Conservation (phyloP, 768 basidiomycete species). For the Suillus sp. region DNA sequence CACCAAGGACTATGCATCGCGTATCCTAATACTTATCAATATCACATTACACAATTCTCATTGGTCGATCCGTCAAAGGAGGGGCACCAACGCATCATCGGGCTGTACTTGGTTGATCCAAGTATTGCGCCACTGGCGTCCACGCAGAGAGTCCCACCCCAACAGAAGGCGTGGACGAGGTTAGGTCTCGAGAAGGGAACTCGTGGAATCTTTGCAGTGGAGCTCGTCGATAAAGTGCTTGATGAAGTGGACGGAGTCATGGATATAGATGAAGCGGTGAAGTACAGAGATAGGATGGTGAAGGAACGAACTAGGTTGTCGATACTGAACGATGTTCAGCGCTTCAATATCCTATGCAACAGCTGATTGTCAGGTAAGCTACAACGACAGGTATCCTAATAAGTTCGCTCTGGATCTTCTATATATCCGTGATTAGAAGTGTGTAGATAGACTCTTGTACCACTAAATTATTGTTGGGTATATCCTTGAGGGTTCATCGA, state of each 20-base stretch:
- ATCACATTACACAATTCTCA: constrained; percentile 40
- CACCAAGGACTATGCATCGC: constrained; percentile 41
- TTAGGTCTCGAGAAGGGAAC: constrained; percentile 33
- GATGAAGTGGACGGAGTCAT: constrained; percentile 42
- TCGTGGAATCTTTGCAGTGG: constrained; percentile 23
- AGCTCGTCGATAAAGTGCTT: constrained; percentile 46
- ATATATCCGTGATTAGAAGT: constrained; percentile 27
- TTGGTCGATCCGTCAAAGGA: constrained; percentile 42
- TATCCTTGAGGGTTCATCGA: constrained; percentile 88
- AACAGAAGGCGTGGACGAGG: constrained; percentile 49
- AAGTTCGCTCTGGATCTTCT: constrained; percentile 2
- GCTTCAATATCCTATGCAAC: constrained; percentile 55
- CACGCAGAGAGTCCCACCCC: constrained; percentile 49
- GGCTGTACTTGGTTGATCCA: constrained; percentile 53
- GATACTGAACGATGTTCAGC: constrained; percentile 42
- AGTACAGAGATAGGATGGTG: constrained; percentile 34
- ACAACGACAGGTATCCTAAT: constrained; percentile 5
- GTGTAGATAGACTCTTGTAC: constrained; percentile 16
- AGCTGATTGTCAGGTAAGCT: constrained; percentile 19
- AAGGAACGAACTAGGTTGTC: constrained; percentile 40
- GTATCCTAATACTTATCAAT: constrained; percentile 62
- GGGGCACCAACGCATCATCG: constrained; percentile 46
- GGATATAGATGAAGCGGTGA: constrained; percentile 39
- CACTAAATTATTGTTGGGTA: constrained; percentile 29
- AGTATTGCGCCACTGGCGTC: constrained; percentile 43